Conservation (phyloP, 2,329 filamentous ascomycete genomes). For the Colletotrichum filicis region DNA sequence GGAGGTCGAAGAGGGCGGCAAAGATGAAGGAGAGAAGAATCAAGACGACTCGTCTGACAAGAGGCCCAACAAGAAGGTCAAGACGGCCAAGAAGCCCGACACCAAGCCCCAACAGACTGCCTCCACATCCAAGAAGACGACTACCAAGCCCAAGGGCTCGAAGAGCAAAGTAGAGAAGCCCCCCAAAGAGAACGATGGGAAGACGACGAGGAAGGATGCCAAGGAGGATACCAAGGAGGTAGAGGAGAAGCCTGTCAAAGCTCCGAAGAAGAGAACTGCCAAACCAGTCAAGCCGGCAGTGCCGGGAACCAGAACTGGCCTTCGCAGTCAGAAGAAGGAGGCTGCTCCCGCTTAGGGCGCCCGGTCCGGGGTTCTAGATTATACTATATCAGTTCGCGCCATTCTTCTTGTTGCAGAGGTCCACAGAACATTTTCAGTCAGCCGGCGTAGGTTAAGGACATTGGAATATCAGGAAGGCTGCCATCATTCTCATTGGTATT, state of each 20-base stretch:
- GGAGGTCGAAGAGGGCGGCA: neutral
- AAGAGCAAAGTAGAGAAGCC: neutral
- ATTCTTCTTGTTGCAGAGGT: too few species aligned
- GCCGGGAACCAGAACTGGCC: neutral
- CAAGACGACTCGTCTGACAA: neutral
- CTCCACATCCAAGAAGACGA: too few species aligned
- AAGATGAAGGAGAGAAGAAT: neutral
- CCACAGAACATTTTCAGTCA: too few species aligned
- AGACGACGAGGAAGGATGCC: too few species aligned
- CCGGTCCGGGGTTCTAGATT: too few species aligned
- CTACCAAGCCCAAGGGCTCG: too few species aligned
- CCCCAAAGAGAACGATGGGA: too few species aligned
- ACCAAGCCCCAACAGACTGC: neutral
- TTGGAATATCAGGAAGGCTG: too few species aligned
- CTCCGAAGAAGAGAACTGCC: neutral
- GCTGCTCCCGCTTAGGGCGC: neutral
- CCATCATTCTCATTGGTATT: too few species aligned
- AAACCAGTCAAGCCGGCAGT: neutral
- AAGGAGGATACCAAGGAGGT: neutral
- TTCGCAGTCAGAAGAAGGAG: neutral
- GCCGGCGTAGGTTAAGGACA: too few species aligned
- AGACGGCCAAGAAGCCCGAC: neutral
- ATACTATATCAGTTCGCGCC: too few species aligned
- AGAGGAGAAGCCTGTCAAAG: neutral
- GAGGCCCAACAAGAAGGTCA: neutral